phyloP scores from a whole-genome alignment of 306 rosid genomes.

The Dryas drummondii region DNA sequence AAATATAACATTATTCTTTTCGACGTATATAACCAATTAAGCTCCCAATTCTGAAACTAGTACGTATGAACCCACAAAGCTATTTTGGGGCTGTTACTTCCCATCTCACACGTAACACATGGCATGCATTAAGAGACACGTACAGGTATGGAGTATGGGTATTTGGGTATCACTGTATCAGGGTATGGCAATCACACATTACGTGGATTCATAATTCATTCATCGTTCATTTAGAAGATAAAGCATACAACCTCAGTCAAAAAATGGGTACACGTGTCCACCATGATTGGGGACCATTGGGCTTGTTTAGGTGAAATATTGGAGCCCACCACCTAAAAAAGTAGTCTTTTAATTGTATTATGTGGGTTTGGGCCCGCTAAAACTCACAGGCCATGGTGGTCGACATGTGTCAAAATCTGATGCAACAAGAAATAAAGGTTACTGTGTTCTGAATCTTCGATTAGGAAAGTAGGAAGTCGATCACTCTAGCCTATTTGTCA shows the following conservation, averaged over 20 bases:
- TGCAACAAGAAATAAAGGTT: neutral
- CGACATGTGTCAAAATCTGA: conserved; percentile 23
- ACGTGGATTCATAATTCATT: no score
- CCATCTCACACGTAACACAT: conserved; percentile 2
- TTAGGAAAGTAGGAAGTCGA: no score
- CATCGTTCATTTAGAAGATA: neutral
- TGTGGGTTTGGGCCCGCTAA: conserved; percentile 1
- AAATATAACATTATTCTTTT: no score
- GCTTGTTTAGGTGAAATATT: conserved; percentile 20
- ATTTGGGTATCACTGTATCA: neutral
- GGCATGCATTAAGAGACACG: neutral
- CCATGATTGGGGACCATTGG: conserved; percentile 7
- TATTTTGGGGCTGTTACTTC: conserved; percentile 11
- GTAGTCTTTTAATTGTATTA: conserved; percentile 2
- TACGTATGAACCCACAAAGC: neutral
- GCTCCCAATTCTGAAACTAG: no score
- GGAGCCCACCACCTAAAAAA: conserved; percentile 27
- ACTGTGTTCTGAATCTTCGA: no score
- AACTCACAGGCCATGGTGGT: neutral
- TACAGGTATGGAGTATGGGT: neutral
- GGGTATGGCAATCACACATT: no score
- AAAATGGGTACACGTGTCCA: neutral
- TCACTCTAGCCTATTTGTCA: no score
- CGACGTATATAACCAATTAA: no score
- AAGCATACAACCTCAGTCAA: no score